phyloP scores from a whole-genome alignment of 202 grass and related monocot species.

The Brachypodium distachyon region DNA sequence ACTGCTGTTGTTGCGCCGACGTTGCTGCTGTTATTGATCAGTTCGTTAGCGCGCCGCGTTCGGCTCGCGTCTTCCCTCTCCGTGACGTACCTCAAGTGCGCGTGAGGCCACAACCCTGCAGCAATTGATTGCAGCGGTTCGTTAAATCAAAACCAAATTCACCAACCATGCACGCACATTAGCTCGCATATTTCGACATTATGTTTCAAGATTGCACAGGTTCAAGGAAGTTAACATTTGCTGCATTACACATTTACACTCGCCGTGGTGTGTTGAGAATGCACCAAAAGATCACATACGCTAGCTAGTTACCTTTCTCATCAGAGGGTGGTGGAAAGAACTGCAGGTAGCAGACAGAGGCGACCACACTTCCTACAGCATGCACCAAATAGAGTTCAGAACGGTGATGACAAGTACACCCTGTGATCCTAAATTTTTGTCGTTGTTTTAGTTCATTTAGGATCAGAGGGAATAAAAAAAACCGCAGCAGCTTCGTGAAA shows the following conservation, averaged over 20 bases:
- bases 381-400: not conserved
- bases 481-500: not conserved
- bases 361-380: conserved; percentile 21
- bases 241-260: not conserved
- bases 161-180: not conserved
- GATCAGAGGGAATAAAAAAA: not conserved
- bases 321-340: conserved; percentile 42
- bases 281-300: not conserved
- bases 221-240: not conserved
- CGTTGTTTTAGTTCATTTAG: too few relatives aligned
- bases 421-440: too few relatives aligned
- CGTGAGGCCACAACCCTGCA: conserved; percentile 35
- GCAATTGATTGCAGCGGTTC: not conserved
- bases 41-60: not conserved
- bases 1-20: not conserved
- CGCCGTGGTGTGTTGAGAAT: too few relatives aligned
- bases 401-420: too few relatives aligned
- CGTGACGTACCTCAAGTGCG: conserved; percentile 18
- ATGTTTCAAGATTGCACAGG: too few relatives aligned
- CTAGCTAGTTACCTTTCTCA: conserved; percentile 9
- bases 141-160: not conserved
- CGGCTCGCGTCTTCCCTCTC: not conserved
- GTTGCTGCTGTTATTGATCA: not conserved
- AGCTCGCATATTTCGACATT: not conserved
- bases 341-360: conserved; percentile 41